Evolutionary conservation across 768 basidiomycete species (phyloP).

Genomic region (Boletus barrowsii): DNA sequence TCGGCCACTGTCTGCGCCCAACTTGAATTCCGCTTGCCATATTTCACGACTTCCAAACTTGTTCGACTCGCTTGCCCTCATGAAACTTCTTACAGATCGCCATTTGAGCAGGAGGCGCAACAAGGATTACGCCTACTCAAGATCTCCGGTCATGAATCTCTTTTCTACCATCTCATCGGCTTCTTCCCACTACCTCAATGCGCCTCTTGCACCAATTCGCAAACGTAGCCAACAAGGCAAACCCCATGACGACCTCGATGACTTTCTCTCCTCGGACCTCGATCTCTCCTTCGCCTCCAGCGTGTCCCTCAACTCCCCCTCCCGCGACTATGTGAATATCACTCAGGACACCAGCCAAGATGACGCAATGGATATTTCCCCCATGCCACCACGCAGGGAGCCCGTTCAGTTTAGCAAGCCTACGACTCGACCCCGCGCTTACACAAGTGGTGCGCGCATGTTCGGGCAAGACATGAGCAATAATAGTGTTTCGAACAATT

Average conservation of each 20-base stretch:
- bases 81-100: slow-evolving; percentile 41
- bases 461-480: slow-evolving; percentile 80
- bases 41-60: slow-evolving; percentile 15
- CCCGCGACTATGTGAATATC: slow-evolving; percentile 44
- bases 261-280: slow-evolving; percentile 71
- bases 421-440: slow-evolving; percentile 56
- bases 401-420: slow-evolving; percentile 30
- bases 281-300: slow-evolving; percentile 82
- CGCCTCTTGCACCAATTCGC: slow-evolving; percentile 40
- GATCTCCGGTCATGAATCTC: slow-evolving; percentile 51
- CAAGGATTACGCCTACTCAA: slow-evolving; percentile 31
- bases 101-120: slow-evolving; percentile 47
- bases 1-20: not conserved
- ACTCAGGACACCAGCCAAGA: slow-evolving; percentile 47
- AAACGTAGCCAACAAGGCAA: slow-evolving; percentile 46
- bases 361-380: slow-evolving; percentile 83
- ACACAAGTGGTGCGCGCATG: slow-evolving; percentile 60
- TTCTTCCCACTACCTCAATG: slow-evolving; percentile 44
- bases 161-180: slow-evolving; percentile 41
- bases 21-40: slow-evolving; percentile 4
- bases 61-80: slow-evolving; percentile 21
- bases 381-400: slow-evolving; percentile 42
- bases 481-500: slow-evolving; percentile 32
- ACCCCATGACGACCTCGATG: slow-evolving; percentile 54
- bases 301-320: slow-evolving; percentile 75